A percentile compares a stretch with the other conserved stretches of the same genome.
Conservation (phyloP, 1,139 yeast species). For the Yamadazyma jaroonii region DNA sequence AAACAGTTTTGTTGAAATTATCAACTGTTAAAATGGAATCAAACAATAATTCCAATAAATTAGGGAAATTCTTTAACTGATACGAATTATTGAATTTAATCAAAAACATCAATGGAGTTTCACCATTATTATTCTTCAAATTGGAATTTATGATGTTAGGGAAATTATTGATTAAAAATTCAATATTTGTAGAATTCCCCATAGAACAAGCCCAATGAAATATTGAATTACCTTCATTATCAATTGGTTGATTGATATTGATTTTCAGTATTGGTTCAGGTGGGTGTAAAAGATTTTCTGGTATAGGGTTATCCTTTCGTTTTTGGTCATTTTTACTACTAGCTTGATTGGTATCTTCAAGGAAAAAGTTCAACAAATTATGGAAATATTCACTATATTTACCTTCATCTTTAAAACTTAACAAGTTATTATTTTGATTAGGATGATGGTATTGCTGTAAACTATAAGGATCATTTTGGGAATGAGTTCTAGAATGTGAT, state of each 20-base stretch:
- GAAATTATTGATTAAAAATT: conserved; percentile 59
- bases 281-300: conserved; percentile 34
- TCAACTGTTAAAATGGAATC: conserved; percentile 78
- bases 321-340: conserved; percentile 12
- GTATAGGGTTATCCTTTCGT: conserved; percentile 21
- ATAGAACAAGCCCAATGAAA: conserved; percentile 96
- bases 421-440: conserved; percentile 17
- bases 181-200: conserved; percentile 72
- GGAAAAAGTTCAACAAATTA: conserved; percentile 34
- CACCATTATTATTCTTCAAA: conserved; percentile 64
- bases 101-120: conserved; percentile 85
- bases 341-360: conserved; percentile 26
- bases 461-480: conserved; percentile 22
- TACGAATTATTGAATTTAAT: conserved; percentile 86
- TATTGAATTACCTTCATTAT: conserved; percentile 89
- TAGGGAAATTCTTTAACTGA: conserved; percentile 72
- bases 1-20: conserved; percentile 63
- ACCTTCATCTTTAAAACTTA: conserved; percentile 20
- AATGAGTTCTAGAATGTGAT: conserved; percentile 9
- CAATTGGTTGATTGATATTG: conserved; percentile 80
- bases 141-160: conserved; percentile 58
- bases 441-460: conserved; percentile 24
- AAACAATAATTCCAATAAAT: conserved; percentile 66
- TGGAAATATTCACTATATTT: conserved; percentile 37
- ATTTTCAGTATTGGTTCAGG: conserved; percentile 46